Evolutionary conservation across 1,139 yeast species (phyloP).

Genomic region (Scheffersomyces segobiensis): DNA sequence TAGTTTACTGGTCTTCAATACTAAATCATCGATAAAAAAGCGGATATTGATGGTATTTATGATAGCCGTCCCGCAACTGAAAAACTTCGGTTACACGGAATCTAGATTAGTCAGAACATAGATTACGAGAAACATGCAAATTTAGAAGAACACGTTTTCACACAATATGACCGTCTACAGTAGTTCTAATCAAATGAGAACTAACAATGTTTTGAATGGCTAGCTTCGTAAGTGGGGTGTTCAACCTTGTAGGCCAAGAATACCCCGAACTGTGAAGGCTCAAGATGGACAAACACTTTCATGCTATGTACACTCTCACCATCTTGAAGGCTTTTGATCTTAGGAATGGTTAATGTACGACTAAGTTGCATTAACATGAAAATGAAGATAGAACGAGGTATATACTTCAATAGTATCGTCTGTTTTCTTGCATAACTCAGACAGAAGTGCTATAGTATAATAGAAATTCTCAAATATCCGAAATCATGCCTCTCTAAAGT

Average conservation of each 20-base stretch:
- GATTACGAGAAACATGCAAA: not conserved
- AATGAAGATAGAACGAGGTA: no score
- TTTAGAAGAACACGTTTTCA: not conserved
- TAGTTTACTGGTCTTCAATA: not conserved
- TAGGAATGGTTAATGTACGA: no score
- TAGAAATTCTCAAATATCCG: no score
- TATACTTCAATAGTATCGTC: no score
- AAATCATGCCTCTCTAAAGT: no score
- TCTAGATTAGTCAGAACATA: not conserved
- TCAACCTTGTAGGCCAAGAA: not conserved
- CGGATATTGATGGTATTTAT: not conserved
- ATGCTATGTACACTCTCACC: not conserved
- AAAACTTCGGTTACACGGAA: not conserved
- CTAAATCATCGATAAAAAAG: not conserved
- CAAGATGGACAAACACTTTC: not conserved
- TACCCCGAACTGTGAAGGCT: not conserved
- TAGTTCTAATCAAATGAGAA: not conserved
- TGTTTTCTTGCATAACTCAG: no score
- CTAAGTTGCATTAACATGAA: no score
- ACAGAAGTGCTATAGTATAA: no score
- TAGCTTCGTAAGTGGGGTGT: not conserved
- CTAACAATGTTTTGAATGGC: not conserved
- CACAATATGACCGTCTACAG: not conserved
- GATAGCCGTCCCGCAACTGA: not conserved
- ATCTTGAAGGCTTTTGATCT: no score